phyloP scores from a whole-genome alignment of 768 basidiomycete species.

The Boletellus emodensis region DNA sequence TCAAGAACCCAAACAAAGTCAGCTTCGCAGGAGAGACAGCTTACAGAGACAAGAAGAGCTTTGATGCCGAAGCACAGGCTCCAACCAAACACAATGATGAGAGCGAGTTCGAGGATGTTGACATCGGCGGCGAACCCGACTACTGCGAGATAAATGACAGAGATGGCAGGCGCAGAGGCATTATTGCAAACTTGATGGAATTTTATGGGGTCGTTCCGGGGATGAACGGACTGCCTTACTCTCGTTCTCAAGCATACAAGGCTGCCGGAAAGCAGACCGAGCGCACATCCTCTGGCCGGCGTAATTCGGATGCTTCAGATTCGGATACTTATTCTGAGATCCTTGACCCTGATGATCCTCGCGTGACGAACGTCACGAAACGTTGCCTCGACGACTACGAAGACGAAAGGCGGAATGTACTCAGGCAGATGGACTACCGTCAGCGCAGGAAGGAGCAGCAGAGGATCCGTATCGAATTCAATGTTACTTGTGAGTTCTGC shows the following conservation, averaged over 20 bases:
- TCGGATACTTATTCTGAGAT: slow-evolving; percentile 43
- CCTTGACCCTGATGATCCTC: slow-evolving; percentile 71
- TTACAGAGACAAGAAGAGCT: slow-evolving; percentile 12
- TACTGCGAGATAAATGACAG: slow-evolving; percentile 19
- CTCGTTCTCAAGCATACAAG: slow-evolving; percentile 22
- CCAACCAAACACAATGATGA: slow-evolving; percentile 4
- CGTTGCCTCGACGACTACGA: slow-evolving; percentile 53
- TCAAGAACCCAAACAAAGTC: slow-evolving; percentile 29
- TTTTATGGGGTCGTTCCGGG: slow-evolving; percentile 26
- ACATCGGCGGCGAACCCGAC: slow-evolving; percentile 9
- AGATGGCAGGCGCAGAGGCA: slow-evolving; percentile 25
- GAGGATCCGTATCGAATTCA: slow-evolving; percentile 68
- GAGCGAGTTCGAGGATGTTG: slow-evolving; percentile 18
- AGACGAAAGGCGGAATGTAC: slow-evolving; percentile 56
- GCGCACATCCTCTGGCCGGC: slow-evolving; percentile 25
- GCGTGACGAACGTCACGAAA: slow-evolving; percentile 54
- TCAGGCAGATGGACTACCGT: slow-evolving; percentile 65
- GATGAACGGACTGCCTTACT: slow-evolving; percentile 21
- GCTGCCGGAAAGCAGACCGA: slow-evolving; percentile 7
- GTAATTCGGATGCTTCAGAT: slow-evolving; percentile 43
- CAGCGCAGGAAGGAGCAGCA: slow-evolving; percentile 61
- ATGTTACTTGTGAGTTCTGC: slow-evolving; percentile 57
- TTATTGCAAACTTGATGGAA: slow-evolving; percentile 30
- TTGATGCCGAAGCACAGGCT: slow-evolving; percentile 26
- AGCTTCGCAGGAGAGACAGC: slow-evolving; percentile 35